Evolutionary conservation across 306 rosid species (phyloP), one percentile per base, ranked within the genome.

Genomic region (Cyamopsis tetragonoloba): DNA sequence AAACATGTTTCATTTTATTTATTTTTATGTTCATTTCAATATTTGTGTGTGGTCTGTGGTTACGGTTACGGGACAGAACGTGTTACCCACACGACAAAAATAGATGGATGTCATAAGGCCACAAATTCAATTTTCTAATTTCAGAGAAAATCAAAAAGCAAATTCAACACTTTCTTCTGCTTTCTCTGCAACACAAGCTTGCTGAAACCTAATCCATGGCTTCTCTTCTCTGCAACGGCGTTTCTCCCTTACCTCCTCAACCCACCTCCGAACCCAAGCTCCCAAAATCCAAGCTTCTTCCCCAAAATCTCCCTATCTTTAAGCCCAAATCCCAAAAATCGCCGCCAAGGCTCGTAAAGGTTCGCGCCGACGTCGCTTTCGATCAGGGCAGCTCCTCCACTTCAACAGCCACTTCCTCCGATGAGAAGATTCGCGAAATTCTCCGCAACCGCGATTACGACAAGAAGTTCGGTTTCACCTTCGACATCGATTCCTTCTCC

Each of bases 371-470:
- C 69, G 87, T 89, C 24, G 73, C 75, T 2, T 82, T 75, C 75
- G 83, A 55, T 13, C 35, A 76, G n/a, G 24, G 5, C 83, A 10
- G 26, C 82, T 6, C 69, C 71, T 18, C 80, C 37, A 61, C 81
- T 3, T 37, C 77, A 26, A 22, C 77, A 6, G 10, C 83, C 6
- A 13, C 76, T 10, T 71, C 74, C 58, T 23, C 87, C 1, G 83
- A 85, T 28, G 92, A 82, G 30, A 86, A 86, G 56, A 88, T 91
- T 51, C 83, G 84, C 31, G 95, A 91, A 28, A 85, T 88, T 48
- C 97, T 91, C 47, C 89, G 89, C 4, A 88, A 87, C 30, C 89
- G 93, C 2, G 95, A 91, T 4, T 91, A 91, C 72, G 85, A 91
- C 59, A 74, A 74, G 80, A 91, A 88, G 31, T 91, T 82, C 50